A percentile compares a stretch with the other conserved stretches of the same genome.
Conservation (phyloP, 495 filamentous ascomycete genomes). For the Daldinia loculata region DNA sequence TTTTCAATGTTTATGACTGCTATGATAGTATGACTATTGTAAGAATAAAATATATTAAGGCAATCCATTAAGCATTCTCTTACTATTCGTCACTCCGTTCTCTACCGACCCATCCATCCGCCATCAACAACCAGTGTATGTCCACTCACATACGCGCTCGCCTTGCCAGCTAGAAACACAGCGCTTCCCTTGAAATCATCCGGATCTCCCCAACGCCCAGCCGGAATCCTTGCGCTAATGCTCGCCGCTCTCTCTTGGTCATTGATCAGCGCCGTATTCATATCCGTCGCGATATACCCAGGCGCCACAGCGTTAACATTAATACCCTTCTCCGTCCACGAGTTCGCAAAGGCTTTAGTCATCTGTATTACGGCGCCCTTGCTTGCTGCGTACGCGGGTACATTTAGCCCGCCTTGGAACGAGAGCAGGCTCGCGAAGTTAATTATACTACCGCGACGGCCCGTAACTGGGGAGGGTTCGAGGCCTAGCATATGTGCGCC, state of each 20-base stretch:
- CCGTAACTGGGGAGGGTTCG: slow-evolving; percentile 58
- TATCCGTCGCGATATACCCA: slow-evolving; percentile 87
- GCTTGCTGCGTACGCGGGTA: slow-evolving; percentile 88
- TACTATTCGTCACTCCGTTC: neutral
- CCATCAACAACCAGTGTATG: slow-evolving; percentile 86
- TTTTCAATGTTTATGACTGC: neutral
- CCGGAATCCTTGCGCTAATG: slow-evolving; percentile 85
- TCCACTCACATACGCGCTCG: slow-evolving; percentile 82
- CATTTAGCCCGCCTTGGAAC: slow-evolving; percentile 91
- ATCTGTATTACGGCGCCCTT: slow-evolving; percentile 89
- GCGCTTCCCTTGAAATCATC: slow-evolving; percentile 90
- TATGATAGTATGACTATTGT: neutral
- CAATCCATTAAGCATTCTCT: neutral
- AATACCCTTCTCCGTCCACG: slow-evolving; percentile 82
- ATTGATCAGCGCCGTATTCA: slow-evolving; percentile 85
- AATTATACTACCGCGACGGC: slow-evolving; percentile 78
- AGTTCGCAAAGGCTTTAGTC: slow-evolving; percentile 87
- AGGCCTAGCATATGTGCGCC: slow-evolving; percentile 83
- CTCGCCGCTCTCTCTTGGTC: slow-evolving; percentile 72
- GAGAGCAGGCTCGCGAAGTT: slow-evolving; percentile 85
- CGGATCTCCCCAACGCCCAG: slow-evolving; percentile 83
- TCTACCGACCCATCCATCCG: slow-evolving; percentile 89
- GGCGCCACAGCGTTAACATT: slow-evolving; percentile 84
- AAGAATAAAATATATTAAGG: neutral
- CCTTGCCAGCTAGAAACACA: slow-evolving; percentile 79